Base-by-base conservation (phyloP, 257 asterid genomes). In the Galeopsis tetrahit region DNA sequence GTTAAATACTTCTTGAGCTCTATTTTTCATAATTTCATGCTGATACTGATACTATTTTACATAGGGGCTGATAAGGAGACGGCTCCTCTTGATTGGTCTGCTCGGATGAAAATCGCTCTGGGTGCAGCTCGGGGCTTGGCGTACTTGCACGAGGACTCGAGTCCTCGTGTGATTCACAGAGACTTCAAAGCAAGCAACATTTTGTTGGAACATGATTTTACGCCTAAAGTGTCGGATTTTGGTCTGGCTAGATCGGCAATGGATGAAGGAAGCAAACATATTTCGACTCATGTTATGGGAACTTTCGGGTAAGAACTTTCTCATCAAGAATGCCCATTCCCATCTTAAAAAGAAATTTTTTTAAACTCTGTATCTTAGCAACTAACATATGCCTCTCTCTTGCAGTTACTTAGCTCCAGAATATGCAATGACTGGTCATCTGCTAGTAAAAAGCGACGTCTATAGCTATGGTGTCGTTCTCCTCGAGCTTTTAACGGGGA, bases 341-440 rank as follows among this genome's bases (percentile, higher is more conserved):
- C 32, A 5, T 32, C 32, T 32, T 10, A 7, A 40, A 21, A 0
- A 21, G 0, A 21, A 0, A 21, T 21, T 21, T 21, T 21, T 21
- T 21, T 21, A 21, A n/a, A n/a, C n/a, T n/a, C n/a, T n/a, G n/a
- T n/a, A 48, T 48, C 46, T 48, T 13, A 48, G 55, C 55, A 48
- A 48, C 55, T 48, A 48, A 48, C 21, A 48, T n/a, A n/a, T 48
- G 55, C 2, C 21, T 48, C 59, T 71, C 53, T n/a, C n/a, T 66
- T 43, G 39, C 90, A 93, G 98, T 69, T 90, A 93, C 83, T 79
- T 94, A 63, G 98, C 98, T 68, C 98, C 97, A 0, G 98, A 94
- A 78, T 94, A 94, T 51, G 98, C 98, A 75, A 91, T 94, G 98
- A 94, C 97, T 0, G 98, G 99, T 68, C 99, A 94, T 82, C 95